Evolutionary conservation across 768 basidiomycete species (phyloP), one percentile per base, ranked within the genome.

Genomic region (Russula griseocarnosa): DNA sequence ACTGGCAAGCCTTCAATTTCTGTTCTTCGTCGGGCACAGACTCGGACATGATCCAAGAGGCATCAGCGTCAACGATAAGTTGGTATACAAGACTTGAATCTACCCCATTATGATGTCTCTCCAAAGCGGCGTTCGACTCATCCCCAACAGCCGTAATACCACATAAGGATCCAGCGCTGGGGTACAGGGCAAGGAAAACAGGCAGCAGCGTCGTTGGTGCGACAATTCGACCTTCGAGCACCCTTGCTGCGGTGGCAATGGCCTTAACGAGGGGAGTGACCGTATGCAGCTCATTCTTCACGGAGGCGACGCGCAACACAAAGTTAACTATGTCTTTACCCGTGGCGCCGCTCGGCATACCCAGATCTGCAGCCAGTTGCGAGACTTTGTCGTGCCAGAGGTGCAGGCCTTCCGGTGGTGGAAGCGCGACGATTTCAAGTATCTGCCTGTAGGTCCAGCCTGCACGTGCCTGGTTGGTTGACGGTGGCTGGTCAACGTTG

Each of bases 401-500:
- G 24, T 61, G 24, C 20, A 34, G 61, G 7, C 34, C 34, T 16
- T 36, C 61, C 11, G 26, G 26, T 38, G 54, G 54, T 1, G 54
- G 46, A 20, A 47, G 16, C 6, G 54, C 32, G 2, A 49, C 42
- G 13, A 44, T 10, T 20, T 56, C 55, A 2, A 32, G 42, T n/a
- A 57, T n/a, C 24, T 54, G 51, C 16, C 52, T 51, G 26, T 63
- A 63, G 44, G 51, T 59, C n/a, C 62, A 63, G 51, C 62, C 62
- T 22, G 16, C 32, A 5, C 34, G 34, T 28, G 26, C 28, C 63
- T 64, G 22, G 36, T 54, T 57, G n/a, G n/a, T 20, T 20, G n/a
- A 3, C 1, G 9, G 18, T 11, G 16, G 10, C 32, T 0, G 32
- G n/a, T 55, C 34, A 55, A 24, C 53, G 3, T 55, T 24, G 16